These are phyloP conservation scores for Lipomyces mesembrius DNA, from an alignment of 805 yeast genomes.

Conservation along the genomic window DNA sequence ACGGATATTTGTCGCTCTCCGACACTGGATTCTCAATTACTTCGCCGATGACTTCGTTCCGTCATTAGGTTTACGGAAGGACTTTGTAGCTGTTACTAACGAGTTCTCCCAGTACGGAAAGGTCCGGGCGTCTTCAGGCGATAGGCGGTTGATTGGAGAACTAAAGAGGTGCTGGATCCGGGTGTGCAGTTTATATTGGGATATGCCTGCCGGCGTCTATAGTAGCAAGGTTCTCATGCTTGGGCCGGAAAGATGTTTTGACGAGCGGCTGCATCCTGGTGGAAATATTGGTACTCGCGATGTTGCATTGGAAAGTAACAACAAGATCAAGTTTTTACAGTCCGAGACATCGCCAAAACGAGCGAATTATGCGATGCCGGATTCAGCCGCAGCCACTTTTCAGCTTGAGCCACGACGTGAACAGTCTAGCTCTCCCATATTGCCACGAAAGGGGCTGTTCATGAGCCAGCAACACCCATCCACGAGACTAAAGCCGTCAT, in stretches of 20 bases:
- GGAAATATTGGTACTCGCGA: slow-evolving; percentile 40
- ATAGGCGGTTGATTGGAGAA: slow-evolving; percentile 50
- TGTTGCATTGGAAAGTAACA: neutral
- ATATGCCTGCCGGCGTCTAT: slow-evolving; percentile 30
- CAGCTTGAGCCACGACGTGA: neutral
- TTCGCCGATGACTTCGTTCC: slow-evolving; percentile 81
- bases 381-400: neutral
- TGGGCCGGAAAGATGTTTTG: slow-evolving; percentile 23
- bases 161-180: slow-evolving; percentile 58
- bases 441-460: neutral
- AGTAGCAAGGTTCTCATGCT: slow-evolving; percentile 11
- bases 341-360: neutral
- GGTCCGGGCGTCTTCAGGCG: slow-evolving; percentile 39
- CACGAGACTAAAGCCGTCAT: neutral
- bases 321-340: neutral
- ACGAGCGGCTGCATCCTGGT: slow-evolving; percentile 43
- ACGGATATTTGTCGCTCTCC: slow-evolving; percentile 80
- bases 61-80: slow-evolving; percentile 53
- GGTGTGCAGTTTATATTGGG: slow-evolving; percentile 47
- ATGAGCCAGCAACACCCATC: neutral
- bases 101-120: slow-evolving; percentile 42
- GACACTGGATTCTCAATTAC: slow-evolving; percentile 90
- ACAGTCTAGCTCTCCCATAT: slow-evolving; percentile 4
- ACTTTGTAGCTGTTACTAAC: slow-evolving; percentile 50
- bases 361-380: neutral